Conservation (phyloP, 2,329 filamentous ascomycete genomes). For the Blumeria hordei region DNA sequence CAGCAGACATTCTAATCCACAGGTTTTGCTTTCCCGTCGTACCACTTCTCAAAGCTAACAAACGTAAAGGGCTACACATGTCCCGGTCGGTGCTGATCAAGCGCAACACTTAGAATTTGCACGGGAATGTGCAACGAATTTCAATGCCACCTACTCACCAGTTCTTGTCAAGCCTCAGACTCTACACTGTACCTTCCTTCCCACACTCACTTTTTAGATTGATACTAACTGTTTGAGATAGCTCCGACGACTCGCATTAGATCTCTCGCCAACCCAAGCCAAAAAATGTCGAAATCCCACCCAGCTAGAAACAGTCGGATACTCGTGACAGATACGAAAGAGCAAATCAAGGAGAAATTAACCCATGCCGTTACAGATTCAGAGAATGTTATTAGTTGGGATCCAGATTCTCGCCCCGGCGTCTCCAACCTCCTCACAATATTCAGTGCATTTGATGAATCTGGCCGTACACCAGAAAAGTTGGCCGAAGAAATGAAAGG, state of each 20-base stretch:
- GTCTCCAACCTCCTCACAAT: slow-evolving; percentile 74
- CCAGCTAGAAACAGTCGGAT: slow-evolving; percentile 50
- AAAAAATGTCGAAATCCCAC: slow-evolving; percentile 92
- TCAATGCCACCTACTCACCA: slow-evolving; percentile 50
- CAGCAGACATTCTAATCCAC: slow-evolving; percentile 80
- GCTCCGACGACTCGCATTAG: slow-evolving; percentile 58
- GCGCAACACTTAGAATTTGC: slow-evolving; percentile 84
- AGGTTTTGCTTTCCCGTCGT: slow-evolving; percentile 21
- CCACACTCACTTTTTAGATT: not conserved
- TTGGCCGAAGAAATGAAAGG: slow-evolving; percentile 19
- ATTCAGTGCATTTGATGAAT: slow-evolving; percentile 39
- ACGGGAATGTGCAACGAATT: slow-evolving; percentile 61
- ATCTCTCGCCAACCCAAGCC: slow-evolving; percentile 53
- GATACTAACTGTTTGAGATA: slow-evolving; percentile 4
- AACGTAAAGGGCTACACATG: slow-evolving; percentile 52
- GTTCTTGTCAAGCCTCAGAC: slow-evolving; percentile 45
- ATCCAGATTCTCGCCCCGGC: slow-evolving; percentile 45
- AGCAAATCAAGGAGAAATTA: slow-evolving; percentile 45
- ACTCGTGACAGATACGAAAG: slow-evolving; percentile 46
- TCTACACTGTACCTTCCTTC: slow-evolving; percentile 33
- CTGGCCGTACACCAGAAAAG: slow-evolving; percentile 18
- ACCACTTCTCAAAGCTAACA: slow-evolving; percentile 1
- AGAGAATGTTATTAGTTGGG: slow-evolving; percentile 40
- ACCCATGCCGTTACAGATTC: slow-evolving; percentile 57
- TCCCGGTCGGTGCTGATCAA: slow-evolving; percentile 93